Evolutionary conservation across 805 yeast genomes (phyloP).

Genomic region (Yamadazyma sp.): DNA sequence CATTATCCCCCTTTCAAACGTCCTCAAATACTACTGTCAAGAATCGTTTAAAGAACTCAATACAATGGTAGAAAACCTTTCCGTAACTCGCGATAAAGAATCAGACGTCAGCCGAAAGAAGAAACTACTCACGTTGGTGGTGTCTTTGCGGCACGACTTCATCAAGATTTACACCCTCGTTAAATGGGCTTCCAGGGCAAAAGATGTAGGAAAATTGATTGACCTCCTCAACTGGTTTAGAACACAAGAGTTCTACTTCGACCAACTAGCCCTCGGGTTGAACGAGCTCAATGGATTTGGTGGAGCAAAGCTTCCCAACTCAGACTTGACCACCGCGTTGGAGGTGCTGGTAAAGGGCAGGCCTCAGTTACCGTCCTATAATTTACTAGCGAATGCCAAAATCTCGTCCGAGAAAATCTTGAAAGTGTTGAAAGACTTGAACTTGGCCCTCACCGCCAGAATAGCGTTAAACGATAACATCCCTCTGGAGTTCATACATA

Average conservation of each 20-base stretch:
- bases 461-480: slow-evolving; percentile 66
- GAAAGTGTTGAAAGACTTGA: slow-evolving; percentile 63
- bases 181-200: slow-evolving; percentile 81
- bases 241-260: slow-evolving; percentile 71
- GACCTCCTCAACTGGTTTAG: slow-evolving; percentile 88
- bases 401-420: slow-evolving; percentile 58
- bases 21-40: slow-evolving; percentile 58
- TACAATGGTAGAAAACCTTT: slow-evolving; percentile 59
- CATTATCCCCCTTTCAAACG: slow-evolving; percentile 60
- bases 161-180: slow-evolving; percentile 80
- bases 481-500: slow-evolving; percentile 58
- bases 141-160: slow-evolving; percentile 76
- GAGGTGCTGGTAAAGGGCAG: slow-evolving; percentile 79
- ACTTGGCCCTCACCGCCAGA: slow-evolving; percentile 69
- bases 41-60: slow-evolving; percentile 64
- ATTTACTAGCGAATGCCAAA: slow-evolving; percentile 48
- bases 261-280: slow-evolving; percentile 58
- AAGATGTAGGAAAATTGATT: slow-evolving; percentile 70
- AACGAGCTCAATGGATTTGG: slow-evolving; percentile 70
- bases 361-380: slow-evolving; percentile 70
- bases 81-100: slow-evolving; percentile 41
- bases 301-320: slow-evolving; percentile 89
- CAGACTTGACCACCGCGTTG: slow-evolving; percentile 83
- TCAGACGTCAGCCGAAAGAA: slow-evolving; percentile 66
- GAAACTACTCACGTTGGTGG: slow-evolving; percentile 64